Evolutionary conservation across 495 filamentous ascomycete genomes (phyloP).

Genomic region (Tuber indicum): DNA sequence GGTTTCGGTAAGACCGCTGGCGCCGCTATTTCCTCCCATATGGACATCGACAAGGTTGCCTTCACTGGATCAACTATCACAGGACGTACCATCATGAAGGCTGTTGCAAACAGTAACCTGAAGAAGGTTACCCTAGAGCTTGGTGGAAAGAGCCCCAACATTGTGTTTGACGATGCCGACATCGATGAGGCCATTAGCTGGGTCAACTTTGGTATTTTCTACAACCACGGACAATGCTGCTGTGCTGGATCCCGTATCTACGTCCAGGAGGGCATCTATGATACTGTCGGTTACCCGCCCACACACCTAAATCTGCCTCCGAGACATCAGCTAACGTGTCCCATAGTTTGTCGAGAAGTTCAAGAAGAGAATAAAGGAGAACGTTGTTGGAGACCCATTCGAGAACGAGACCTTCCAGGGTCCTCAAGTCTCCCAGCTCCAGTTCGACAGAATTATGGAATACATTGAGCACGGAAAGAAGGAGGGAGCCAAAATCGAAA

Average conservation of each 20-base stretch:
- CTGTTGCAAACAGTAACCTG: conserved; percentile 85
- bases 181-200: conserved; percentile 94
- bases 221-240: conserved; percentile 98
- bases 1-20: conserved; percentile 86
- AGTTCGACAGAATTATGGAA: conserved; percentile 96
- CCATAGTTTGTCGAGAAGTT: conserved; percentile 71
- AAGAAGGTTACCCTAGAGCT: conserved; percentile 99
- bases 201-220: conserved; percentile 99
- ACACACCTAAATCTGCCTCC: background rate
- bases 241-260: conserved; percentile 93
- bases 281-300: conserved; percentile 47
- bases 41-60: conserved; percentile 97
- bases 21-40: conserved; percentile 85
- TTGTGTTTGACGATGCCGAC: conserved; percentile 91
- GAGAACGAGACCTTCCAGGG: conserved; percentile 85
- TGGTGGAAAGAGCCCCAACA: conserved; percentile 97
- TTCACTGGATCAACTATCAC: conserved; percentile 94
- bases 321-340: conserved; percentile 7
- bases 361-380: conserved; percentile 74
- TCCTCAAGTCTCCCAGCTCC: conserved; percentile 87
- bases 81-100: conserved; percentile 91
- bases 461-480: conserved; percentile 91
- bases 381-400: conserved; percentile 93
- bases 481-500: conserved; percentile 75
- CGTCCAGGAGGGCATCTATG: conserved; percentile 92